Evolutionary conservation across 768 basidiomycete genomes (phyloP), one percentile per base, ranked within the genome.

Genomic region (Pleurotus sapidus): DNA sequence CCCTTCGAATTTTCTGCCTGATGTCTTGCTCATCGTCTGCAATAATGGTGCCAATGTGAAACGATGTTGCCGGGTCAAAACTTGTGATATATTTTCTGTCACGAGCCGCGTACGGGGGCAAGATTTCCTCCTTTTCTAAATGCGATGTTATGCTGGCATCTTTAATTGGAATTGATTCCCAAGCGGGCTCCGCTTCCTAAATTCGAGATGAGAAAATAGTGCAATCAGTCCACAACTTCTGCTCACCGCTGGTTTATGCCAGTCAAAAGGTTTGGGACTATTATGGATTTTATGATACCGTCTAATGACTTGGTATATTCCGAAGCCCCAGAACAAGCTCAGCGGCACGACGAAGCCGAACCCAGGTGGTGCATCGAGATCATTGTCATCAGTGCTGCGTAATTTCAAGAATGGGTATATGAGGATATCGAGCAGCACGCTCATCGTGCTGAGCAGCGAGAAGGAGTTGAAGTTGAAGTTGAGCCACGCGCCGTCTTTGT

Each of bases 51-150:
- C 75, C 82, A 49, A 97, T 78, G 64, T 95, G 93, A 40, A 89
- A 78, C 18, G 86, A 87, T 12, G 91, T 95, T 3, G 94, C 86
- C 12, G 96, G 96, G 70, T 98, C 96, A 64, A 84, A 98, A 67
- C 88, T 87, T 2, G 96, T 98, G 59, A 98, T 89, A 66, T 89
- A 93, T 42, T 84, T 78, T 46, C 83, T 75, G 40, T 77, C 77
- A 1, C 74, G 68, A 27, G 80, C 67, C 11, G 70, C 67, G 45
- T 78, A 65, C 1, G 77, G 66, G 3, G 87, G 84, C 38, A 81
- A 72, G 30, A 94, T 74, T 8, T 79, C 78, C 1, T 74, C 69
- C 60, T 83, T 76, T 5, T 74, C 72, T 40, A 80, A 68, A 68
- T 95, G 93, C 3, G 90, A 86, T 59, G 79, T 77, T 45, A 94